Base-by-base conservation (phyloP, 495 filamentous ascomycete species). In the Bacidia gigantensis region DNA sequence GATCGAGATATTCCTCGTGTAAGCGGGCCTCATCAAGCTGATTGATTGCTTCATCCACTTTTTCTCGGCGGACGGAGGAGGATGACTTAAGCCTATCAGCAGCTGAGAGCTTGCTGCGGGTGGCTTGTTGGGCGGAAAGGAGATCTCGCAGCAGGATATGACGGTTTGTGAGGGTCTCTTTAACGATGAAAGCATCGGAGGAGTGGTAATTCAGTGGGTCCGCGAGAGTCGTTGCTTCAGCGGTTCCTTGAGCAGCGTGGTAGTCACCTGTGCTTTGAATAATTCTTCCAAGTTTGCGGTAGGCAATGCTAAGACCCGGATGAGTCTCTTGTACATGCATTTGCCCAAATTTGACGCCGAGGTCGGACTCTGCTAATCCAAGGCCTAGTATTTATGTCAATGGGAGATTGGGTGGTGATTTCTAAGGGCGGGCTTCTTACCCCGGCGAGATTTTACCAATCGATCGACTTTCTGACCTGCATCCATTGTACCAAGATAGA, bases 111-210 rank as follows among this genome's bases (percentile, higher is more conserved):
- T 87, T 89, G 65, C 76, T 85, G 39, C 82, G 78, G 7, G 89
- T 84, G 40, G 69, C 69, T 62, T 90, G 84, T 62, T 94, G 85
- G 2, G 92, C 89, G 65, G 92, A 83, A 23, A 94, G 64, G 42
- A 96, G 77, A 56, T 99, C 93, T 45, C 93, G 87, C 26, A 96
- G 83, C n/a, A 99, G 76, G 61, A 99, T 95, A 66, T 99, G 93
- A 2, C 93, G 83, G 69, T 99, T 99, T 18, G 93, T 99, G 57
- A 99, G 77, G 21, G 90, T 96, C 62, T 99, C 93, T 67, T 99
- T 99, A 57, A 99, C 93, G 62, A 97, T 94, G 64, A 97, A 92
- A 22, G 93, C 87, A 62, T 99, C 92, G 12, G 83, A 82, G 23
- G 89, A 95, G 67, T 99, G 89, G 63, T 99, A 97, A 55, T 85